phyloP scores from a whole-genome alignment of 805 yeast genomes.

The Vanderwaltozyma tropicalis region DNA sequence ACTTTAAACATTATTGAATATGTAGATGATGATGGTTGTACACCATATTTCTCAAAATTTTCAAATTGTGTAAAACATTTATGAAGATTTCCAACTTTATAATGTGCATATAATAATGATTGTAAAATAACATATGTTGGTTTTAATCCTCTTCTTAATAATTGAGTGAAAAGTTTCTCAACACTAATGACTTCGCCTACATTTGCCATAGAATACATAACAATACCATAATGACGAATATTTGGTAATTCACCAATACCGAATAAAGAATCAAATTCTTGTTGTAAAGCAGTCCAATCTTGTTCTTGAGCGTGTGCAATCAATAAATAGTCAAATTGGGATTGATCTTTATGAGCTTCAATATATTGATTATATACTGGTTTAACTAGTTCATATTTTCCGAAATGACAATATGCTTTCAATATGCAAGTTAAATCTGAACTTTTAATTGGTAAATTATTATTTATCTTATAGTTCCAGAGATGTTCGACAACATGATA shows the following conservation, averaged over 20 bases:
- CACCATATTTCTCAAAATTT: constrained; percentile 21
- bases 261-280: constrained; percentile 46
- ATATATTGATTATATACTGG: constrained; percentile 31
- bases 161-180: constrained; percentile 39
- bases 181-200: constrained; percentile 40
- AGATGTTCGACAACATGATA: constrained; percentile 12
- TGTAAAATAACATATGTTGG: constrained; percentile 33
- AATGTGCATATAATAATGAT: constrained; percentile 19
- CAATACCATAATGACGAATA: constrained; percentile 45
- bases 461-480: constrained; percentile 27
- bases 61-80: constrained; percentile 24
- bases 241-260: constrained; percentile 46
- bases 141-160: constrained; percentile 34
- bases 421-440: constrained; percentile 19
- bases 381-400: constrained; percentile 19
- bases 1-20: constrained; percentile 23
- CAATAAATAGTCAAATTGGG: constrained; percentile 40
- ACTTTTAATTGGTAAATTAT: constrained; percentile 9
- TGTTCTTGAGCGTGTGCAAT: constrained; percentile 35
- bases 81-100: constrained; percentile 14
- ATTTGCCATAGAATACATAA: constrained; percentile 48
- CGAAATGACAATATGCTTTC: constrained; percentile 14
- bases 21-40: constrained; percentile 20
- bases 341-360: constrained; percentile 32
- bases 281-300: constrained; percentile 47